These are phyloP conservation scores for Myrica gale DNA, from an alignment of 306 rosid species.

Conservation along the genomic window DNA sequence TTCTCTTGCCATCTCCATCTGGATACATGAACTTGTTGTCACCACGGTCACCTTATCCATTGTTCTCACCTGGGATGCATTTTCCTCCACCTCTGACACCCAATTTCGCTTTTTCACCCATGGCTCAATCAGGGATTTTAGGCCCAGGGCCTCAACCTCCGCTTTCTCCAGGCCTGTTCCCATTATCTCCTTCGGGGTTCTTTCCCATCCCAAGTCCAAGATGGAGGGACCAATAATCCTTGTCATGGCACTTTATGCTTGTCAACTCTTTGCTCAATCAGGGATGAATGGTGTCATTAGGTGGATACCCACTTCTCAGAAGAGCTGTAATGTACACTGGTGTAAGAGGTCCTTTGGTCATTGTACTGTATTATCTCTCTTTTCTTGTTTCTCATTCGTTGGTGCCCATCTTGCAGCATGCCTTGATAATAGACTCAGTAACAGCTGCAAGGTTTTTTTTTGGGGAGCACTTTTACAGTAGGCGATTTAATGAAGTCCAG, in stretches of 20 bases:
- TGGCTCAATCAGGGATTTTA: constrained; percentile 73
- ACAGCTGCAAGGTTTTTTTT: constrained; percentile 45
- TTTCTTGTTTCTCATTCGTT: constrained; percentile 38
- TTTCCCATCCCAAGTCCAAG: constrained; percentile 80
- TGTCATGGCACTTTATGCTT: constrained; percentile 19
- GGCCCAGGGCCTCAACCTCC: constrained; percentile 96
- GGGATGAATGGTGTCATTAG: constrained; percentile 22
- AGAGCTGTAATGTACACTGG: constrained; percentile 47
- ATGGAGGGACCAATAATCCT: constrained; percentile 67
- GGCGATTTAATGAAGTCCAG: constrained; percentile 47
- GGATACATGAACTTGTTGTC: constrained; percentile 66
- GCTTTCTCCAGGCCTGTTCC: constrained; percentile 80
- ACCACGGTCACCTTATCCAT: constrained; percentile 76
- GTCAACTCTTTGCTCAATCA: constrained; percentile 33
- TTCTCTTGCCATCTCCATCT: constrained; percentile 79
- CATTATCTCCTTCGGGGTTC: constrained; percentile 77
- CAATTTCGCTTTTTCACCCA: constrained; percentile 69
- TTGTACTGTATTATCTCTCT: constrained; percentile 37
- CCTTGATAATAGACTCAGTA: constrained; percentile 17
- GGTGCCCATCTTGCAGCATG: constrained; percentile 31
- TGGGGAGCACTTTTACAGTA: constrained; percentile 48
- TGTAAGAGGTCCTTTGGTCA: constrained; percentile 36
- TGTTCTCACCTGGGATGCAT: constrained; percentile 79
- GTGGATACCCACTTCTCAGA: constrained; percentile 14
- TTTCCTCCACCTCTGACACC: constrained; percentile 73